Evolutionary conservation across 495 filamentous ascomycete species (phyloP).

Genomic region (Lasiosphaeria hispida): DNA sequence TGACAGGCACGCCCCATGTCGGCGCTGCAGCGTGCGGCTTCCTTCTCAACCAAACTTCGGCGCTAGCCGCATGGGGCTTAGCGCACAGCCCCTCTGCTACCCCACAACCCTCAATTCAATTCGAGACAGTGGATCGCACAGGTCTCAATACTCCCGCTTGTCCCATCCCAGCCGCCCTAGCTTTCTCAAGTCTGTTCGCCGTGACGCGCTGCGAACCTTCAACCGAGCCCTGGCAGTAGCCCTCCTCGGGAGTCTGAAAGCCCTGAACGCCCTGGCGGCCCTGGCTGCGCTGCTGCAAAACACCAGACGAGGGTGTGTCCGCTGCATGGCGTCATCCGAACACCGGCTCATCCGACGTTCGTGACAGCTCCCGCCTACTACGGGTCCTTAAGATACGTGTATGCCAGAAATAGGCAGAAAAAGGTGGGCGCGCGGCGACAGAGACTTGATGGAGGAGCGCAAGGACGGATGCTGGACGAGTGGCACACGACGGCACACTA

Average conservation of each 20-base stretch:
- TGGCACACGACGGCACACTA: too few relatives aligned
- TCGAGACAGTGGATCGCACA: conserved; percentile 9
- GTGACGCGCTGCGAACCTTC: background rate
- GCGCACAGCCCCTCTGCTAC: conserved; percentile 16
- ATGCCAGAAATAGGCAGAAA: too few relatives aligned
- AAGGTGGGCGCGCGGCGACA: too few relatives aligned
- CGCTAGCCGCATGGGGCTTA: conserved; percentile 22
- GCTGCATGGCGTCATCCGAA: conserved; percentile 15
- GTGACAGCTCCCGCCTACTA: too few relatives aligned
- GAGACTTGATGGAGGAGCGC: too few relatives aligned
- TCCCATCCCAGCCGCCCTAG: background rate
- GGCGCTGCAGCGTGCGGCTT: conserved; percentile 14
- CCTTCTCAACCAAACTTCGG: conserved; percentile 35
- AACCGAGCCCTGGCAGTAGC: background rate
- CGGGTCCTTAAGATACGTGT: too few relatives aligned
- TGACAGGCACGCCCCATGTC: conserved; percentile 19
- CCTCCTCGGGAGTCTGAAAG: too few relatives aligned
- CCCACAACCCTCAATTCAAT: conserved; percentile 20
- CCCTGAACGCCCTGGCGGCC: background rate
- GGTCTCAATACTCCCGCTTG: conserved; percentile 22
- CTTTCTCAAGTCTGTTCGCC: background rate
- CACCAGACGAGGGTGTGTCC: conserved; percentile 4
- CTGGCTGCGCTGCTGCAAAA: conserved; percentile 9
- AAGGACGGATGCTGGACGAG: too few relatives aligned
- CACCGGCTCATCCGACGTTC: background rate